phyloP scores from a whole-genome alignment of 169 alveolate species.

The Cryptosporidium parvum region DNA sequence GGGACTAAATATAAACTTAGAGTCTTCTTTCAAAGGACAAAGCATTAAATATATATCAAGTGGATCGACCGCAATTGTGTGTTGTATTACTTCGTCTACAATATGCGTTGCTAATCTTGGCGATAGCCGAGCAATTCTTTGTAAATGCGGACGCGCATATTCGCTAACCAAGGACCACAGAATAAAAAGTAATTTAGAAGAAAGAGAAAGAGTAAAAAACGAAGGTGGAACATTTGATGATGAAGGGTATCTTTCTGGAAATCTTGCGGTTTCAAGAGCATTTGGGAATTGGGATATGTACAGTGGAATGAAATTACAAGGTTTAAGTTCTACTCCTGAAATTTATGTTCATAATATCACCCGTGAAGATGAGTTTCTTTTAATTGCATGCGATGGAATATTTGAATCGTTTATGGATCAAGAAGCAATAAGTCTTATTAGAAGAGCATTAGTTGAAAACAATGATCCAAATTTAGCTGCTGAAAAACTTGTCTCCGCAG shows the following conservation, averaged over 20 bases:
- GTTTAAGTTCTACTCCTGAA: conserved; percentile 81
- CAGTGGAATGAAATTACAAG: conserved; percentile 80
- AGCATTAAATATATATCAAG: conserved; percentile 69
- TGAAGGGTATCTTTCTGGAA: conserved; percentile 77
- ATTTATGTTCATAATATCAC: conserved; percentile 76
- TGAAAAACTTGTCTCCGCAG: conserved; percentile 79
- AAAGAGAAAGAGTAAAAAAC: conserved; percentile 70
- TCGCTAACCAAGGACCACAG: conserved; percentile 78
- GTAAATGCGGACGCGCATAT: conserved; percentile 77
- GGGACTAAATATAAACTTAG: neutral
- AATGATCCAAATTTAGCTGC: conserved; percentile 81
- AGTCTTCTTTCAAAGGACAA: neutral
- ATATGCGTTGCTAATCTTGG: conserved; percentile 79
- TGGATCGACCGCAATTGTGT: conserved; percentile 80
- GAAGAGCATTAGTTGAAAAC: conserved; percentile 73
- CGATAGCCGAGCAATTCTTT: conserved; percentile 80
- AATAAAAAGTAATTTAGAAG: conserved; percentile 75
- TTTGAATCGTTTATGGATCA: conserved; percentile 77
- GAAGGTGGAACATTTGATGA: conserved; percentile 80
- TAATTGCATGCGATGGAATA: conserved; percentile 79
- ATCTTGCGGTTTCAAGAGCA: conserved; percentile 80
- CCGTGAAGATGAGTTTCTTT: conserved; percentile 81
- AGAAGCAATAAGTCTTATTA: conserved; percentile 76
- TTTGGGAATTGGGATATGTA: conserved; percentile 78
- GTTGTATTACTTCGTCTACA: conserved; percentile 59